Conservation (phyloP, 164 flowering plant species). For the Magnolia kwangsiensis region DNA sequence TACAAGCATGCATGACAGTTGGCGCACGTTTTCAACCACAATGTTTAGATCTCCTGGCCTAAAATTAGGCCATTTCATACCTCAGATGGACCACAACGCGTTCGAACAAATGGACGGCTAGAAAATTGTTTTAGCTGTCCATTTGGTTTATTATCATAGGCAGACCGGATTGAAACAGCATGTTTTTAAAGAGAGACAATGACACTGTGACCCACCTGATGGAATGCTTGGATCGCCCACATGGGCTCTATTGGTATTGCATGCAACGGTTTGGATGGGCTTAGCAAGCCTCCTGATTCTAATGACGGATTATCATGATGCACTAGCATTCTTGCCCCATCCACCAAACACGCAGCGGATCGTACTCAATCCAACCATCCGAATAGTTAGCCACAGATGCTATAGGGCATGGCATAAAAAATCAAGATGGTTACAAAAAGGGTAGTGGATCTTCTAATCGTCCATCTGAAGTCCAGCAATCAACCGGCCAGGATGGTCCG, state of each 20-base stretch:
- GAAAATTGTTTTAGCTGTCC: neutral
- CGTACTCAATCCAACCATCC: neutral
- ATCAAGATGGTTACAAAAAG: neutral
- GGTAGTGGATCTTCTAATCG: neutral
- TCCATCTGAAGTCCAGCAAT: too few relatives aligned
- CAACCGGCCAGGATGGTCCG: neutral
- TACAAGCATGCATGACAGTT: too few relatives aligned
- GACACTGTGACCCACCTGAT: neutral
- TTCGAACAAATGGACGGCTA: neutral
- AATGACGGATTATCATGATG: neutral
- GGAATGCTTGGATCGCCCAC: neutral
- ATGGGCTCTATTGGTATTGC: neutral
- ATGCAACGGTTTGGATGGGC: neutral
- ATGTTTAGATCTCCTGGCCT: too few relatives aligned
- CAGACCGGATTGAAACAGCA: neutral
- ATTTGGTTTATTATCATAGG: neutral
- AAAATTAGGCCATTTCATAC: too few relatives aligned
- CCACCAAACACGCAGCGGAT: neutral
- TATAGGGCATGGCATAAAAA: neutral
- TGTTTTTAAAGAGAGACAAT: neutral
- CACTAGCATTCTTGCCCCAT: neutral
- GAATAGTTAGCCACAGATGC: neutral
- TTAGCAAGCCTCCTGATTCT: neutral
- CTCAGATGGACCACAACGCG: too few relatives aligned
- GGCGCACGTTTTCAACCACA: too few relatives aligned